These are phyloP conservation scores for Mucor piriformis DNA, from an alignment of 371 early-diverging fungal species.

Conservation along the genomic window DNA sequence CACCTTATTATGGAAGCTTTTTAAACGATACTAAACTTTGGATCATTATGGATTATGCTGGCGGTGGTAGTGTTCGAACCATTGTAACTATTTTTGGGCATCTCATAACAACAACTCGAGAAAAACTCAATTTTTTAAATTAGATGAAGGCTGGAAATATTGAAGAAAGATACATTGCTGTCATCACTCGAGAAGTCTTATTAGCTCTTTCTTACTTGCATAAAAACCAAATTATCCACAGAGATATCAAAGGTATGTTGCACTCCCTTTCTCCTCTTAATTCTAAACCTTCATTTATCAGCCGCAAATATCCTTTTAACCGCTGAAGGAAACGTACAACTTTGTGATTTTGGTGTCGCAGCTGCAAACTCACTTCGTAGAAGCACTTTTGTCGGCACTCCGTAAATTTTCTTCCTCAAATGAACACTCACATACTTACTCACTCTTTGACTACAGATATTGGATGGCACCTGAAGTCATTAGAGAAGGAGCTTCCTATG, in stretches of 20 bases:
- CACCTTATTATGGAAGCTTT: conserved; percentile 91
- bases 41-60: conserved; percentile 98
- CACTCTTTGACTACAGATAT: conserved; percentile 51
- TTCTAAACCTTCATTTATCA: conserved; percentile 6
- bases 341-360: conserved; percentile 94
- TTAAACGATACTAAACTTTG: conserved; percentile 92
- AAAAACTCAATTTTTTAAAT: neutral
- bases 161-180: conserved; percentile 86
- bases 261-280: neutral
- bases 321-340: conserved; percentile 87
- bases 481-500: conserved; percentile 76
- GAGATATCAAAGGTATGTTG: conserved; percentile 92
- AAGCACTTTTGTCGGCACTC: conserved; percentile 90
- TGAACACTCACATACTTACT: too few relatives aligned
- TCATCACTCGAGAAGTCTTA: conserved; percentile 87
- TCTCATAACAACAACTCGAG: neutral
- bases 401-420: conserved; percentile 51
- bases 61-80: conserved; percentile 88
- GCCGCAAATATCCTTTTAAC: conserved; percentile 95
- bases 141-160: conserved; percentile 86
- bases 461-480: conserved; percentile 95
- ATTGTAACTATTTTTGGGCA: conserved; percentile 66
- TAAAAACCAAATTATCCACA: conserved; percentile 92
- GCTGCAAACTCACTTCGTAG: conserved; percentile 73
- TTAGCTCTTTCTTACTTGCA: conserved; percentile 91